Evolutionary conservation across 2,329 filamentous ascomycete genomes (phyloP), one percentile per base, ranked within the genome.

Genomic region (Aspergillus luchuensis): DNA sequence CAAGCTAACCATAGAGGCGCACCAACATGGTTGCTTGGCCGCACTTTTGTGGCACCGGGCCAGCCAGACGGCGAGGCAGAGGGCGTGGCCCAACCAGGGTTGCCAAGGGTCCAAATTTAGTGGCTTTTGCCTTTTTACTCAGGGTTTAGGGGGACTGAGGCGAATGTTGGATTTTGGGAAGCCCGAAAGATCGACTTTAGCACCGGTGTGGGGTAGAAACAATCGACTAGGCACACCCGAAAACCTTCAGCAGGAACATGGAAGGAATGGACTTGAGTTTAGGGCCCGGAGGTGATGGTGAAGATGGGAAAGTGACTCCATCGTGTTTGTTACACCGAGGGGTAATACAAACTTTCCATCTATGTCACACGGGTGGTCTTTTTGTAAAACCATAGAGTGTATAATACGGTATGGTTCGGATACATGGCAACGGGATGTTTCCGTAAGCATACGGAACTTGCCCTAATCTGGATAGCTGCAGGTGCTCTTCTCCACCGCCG

Each of bases 121-220:
- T 30, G 47, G 25, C 45, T n/a, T 28, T n/a, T 43, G 17, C 10
- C 13, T 45, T 23, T 36, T 36, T 36, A 13, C 33, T 45, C 41
- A 23, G 41, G 19, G 41, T 28, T 33, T 50, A 25, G 17, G 23
- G 23, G 33, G 15, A 10, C 23, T 30, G 23, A 49, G 47, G 23
- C 23, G 39, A 11, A 25, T 25, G 13, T 21, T 23, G 23, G 25
- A n/a, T 30, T 10, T 2, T 17, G 28, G 4, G 23, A 25, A 49
- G 45, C 23, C 43, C 15, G 23, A 49, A n/a, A 13, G 41, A 45
- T 45, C 41, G 41, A 45, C 41, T 45, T 11, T 19, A 19, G 47
- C 5, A 28, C 47, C 47, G 47, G 11, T 30, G 47, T 50, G 47
- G 47, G 47, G 47, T 36, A 36, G 49, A 47, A 55, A 55, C 49